Evolutionary conservation across 805 yeast species (phyloP), one percentile per base, ranked within the genome.

Genomic region (Alloascoidea africana): DNA sequence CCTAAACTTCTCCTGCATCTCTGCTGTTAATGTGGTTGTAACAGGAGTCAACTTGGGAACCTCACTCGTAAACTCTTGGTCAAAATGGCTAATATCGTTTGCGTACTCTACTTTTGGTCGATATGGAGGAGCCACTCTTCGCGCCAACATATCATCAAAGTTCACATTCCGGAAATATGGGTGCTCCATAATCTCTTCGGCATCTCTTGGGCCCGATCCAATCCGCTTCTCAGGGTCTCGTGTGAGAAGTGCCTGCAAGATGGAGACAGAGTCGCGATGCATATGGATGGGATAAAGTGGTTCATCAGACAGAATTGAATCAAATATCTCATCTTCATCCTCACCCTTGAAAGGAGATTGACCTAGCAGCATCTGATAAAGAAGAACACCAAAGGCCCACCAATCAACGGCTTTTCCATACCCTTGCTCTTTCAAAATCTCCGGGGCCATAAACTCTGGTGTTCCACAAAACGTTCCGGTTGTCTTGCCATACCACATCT

Each of bases 391-490:
- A 65, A 87, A 85, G 1, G 98, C 97, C 98, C 98, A 91, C 98
- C 98, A 91, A 60, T 91, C 99, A 39, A 91, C 98, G 32, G 91
- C 81, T 52, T 94, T 75, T 38, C 86, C 91, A 52, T 91, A 91
- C 42, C 77, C 81, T 56, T 87, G 94, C 39, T 91, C 97, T 45
- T 84, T 77, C 52, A 91, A 66, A 46, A 91, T 89, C 58, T 91
- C 99, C 0, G 99, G 99, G 1, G 98, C 99, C 95, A 91, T 91
- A 48, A 91, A 83, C 57, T 91, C 98, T 0, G 99, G 99, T 2
- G 99, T 91, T 48, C 99, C 98, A 65, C 98, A 91, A 63, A 89
- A 91, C 0, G 98, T 91, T 3, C 84, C 77, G 0, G 96, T 91
- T 14, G 87, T 84, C 47, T 70, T 74, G 8, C 85, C 86, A 53